phyloP scores from a whole-genome alignment of 805 yeast species.

The Candida nemodendra region DNA sequence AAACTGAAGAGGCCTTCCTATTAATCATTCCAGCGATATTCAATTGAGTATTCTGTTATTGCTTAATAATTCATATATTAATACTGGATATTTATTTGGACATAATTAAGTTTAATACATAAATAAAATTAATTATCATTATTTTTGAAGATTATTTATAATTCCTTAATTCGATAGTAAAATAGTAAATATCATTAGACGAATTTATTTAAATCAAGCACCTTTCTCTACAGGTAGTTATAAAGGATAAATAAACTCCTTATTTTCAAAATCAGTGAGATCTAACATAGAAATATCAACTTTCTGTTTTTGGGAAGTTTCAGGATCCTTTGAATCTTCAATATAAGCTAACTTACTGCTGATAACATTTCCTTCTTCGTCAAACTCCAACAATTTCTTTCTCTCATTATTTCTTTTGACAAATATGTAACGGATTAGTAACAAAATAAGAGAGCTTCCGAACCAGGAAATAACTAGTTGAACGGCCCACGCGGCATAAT shows the following conservation, averaged over 20 bases:
- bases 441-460: conserved; percentile 42
- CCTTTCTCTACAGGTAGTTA: no score
- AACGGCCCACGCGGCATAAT: conserved; percentile 50
- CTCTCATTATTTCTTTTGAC: conserved; percentile 44
- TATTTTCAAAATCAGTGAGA: conserved; percentile 53
- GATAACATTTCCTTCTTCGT: conserved; percentile 19
- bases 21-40: no score
- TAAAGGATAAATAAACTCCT: conserved; percentile 50
- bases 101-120: no score
- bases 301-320: conserved; percentile 20
- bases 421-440: conserved; percentile 45
- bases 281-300: conserved; percentile 48
- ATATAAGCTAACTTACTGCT: conserved; percentile 30
- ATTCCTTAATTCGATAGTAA: no score
- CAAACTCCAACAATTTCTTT: conserved; percentile 14
- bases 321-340: conserved; percentile 22
- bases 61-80: no score
- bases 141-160: no score
- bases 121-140: no score
- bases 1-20: no score
- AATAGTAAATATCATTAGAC: no score
- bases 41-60: no score
- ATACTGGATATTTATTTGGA: no score
- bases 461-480: conserved; percentile 54
- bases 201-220: no score